phyloP scores from a whole-genome alignment of 1,139 yeast genomes.

The Entelexis paramagnoliae region DNA sequence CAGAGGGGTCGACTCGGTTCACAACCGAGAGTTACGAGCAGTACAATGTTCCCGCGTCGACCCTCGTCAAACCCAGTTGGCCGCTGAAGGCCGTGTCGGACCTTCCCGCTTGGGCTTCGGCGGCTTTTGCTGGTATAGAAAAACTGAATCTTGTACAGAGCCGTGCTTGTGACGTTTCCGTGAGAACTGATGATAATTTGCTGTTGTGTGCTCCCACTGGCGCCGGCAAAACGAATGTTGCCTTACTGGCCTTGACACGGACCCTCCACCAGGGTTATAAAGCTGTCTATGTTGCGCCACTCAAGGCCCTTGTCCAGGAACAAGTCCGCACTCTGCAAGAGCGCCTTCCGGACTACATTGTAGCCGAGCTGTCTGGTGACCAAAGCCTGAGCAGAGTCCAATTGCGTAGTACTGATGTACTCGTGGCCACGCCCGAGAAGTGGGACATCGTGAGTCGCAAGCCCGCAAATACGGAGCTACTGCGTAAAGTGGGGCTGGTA shows the following conservation, averaged over 20 bases:
- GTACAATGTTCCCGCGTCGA: constrained; percentile 67
- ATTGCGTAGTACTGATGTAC: constrained; percentile 64
- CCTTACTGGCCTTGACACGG: constrained; percentile 64
- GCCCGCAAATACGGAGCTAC: constrained; percentile 50
- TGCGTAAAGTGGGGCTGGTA: constrained; percentile 56
- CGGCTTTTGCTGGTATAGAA: constrained; percentile 45
- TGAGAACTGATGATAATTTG: constrained; percentile 57
- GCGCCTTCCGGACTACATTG: constrained; percentile 60
- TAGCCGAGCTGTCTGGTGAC: constrained; percentile 88
- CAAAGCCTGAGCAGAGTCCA: constrained; percentile 67
- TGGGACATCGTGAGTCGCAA: constrained; percentile 96
- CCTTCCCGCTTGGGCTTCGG: constrained; percentile 74
- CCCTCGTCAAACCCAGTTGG: constrained; percentile 13
- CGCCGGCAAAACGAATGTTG: constrained; percentile 96
- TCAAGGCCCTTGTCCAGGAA: constrained; percentile 91
- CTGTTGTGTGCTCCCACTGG: constrained; percentile 96
- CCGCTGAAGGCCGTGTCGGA: constrained; percentile 48
- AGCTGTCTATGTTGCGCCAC: constrained; percentile 83
- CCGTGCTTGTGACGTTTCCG: constrained; percentile 67
- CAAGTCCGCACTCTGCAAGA: constrained; percentile 80
- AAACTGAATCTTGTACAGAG: constrained; percentile 77
- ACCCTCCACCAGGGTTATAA: constrained; percentile 36
- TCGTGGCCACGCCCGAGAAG: constrained; percentile 91
- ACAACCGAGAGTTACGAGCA: constrained; percentile 70
- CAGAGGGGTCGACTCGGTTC: constrained; percentile 74